These are phyloP conservation scores for Apiotrichum montevideense DNA, from an alignment of 1,284 basidiomycete genomes.

Conservation along the genomic window DNA sequence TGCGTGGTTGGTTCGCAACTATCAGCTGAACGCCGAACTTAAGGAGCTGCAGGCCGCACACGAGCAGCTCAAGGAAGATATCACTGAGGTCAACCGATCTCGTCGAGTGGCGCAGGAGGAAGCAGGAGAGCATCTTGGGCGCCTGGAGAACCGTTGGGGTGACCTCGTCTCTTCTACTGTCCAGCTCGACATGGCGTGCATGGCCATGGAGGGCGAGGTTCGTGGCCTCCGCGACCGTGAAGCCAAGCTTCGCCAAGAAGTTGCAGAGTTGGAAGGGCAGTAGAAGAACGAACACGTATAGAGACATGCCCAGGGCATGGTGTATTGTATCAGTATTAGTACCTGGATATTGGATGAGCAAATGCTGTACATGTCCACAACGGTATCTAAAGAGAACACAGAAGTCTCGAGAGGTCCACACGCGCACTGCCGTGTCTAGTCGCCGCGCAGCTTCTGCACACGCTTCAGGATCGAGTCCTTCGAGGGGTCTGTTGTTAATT, in stretches of 20 bases:
- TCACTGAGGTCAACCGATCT: conserved; percentile 74
- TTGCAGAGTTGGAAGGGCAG: conserved; percentile 30
- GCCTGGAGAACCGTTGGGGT: conserved; percentile 44
- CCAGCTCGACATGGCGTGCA: conserved; percentile 46
- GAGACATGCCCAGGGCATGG: background rate
- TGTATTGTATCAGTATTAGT: conserved; percentile 4
- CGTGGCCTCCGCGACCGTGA: conserved; percentile 34
- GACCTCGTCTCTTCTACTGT: conserved; percentile 41
- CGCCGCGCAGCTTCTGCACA: conserved; percentile 93
- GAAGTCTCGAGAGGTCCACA: background rate
- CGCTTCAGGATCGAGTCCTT: conserved; percentile 97
- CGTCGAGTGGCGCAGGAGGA: conserved; percentile 62
- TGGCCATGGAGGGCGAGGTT: conserved; percentile 43
- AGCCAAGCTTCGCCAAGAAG: conserved; percentile 33
- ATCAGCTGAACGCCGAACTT: conserved; percentile 70
- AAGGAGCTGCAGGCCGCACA: conserved; percentile 66
- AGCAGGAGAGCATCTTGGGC: conserved; percentile 36
- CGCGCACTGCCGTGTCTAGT: conserved; percentile 62
- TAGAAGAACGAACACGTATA: background rate
- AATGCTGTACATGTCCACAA: conserved; percentile 24
- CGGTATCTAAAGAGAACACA: background rate
- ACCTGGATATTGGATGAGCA: conserved; percentile 9
- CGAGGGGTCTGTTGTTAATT: conserved; percentile 65
- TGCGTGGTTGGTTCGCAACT: conserved; percentile 86
- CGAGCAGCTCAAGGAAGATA: conserved; percentile 65